These are phyloP conservation scores for Colletotrichum sp. DNA, from an alignment of 2,329 filamentous ascomycete species.

Conservation along the genomic window DNA sequence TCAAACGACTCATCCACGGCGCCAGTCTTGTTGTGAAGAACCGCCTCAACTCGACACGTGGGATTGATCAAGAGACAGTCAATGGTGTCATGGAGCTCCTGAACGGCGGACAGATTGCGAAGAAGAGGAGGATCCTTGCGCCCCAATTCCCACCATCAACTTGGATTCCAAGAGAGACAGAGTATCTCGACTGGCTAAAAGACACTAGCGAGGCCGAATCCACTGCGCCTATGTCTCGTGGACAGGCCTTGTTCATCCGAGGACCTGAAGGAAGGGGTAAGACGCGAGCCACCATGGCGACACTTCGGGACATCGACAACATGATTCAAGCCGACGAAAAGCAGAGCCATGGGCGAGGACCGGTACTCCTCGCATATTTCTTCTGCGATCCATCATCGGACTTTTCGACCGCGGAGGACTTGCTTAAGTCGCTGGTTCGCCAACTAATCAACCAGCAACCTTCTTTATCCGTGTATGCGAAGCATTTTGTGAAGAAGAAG, in stretches of 20 bases:
- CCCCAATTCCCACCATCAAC: constrained; percentile 36
- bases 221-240: constrained; percentile 2
- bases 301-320: constrained; percentile 38
- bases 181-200: constrained; percentile 39
- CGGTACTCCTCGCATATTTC: constrained; percentile 42
- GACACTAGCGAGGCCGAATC: constrained; percentile 14
- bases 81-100: constrained; percentile 34
- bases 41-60: constrained; percentile 38
- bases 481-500: constrained; percentile 36
- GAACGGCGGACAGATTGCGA: constrained; percentile 35
- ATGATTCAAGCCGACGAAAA: constrained; percentile 22
- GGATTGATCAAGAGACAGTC: constrained; percentile 35
- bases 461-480: constrained; percentile 37
- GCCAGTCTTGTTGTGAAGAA: constrained; percentile 38
- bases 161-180: constrained; percentile 40
- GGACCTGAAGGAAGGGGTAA: constrained; percentile 47
- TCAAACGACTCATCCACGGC: constrained; percentile 40
- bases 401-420: constrained; percentile 42
- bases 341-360: constrained; percentile 25
- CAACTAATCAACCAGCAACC: constrained; percentile 40
- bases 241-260: constrained; percentile 42
- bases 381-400: constrained; percentile 42
- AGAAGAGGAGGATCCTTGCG: constrained; percentile 33
- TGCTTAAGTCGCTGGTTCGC: constrained; percentile 42
- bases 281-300: constrained; percentile 42